A percentile compares a stretch with the other conserved stretches of the same genome.
These are phyloP conservation scores for Penicillium sp. DNA, from an alignment of 2,329 filamentous ascomycete genomes.

Conservation along the genomic window DNA sequence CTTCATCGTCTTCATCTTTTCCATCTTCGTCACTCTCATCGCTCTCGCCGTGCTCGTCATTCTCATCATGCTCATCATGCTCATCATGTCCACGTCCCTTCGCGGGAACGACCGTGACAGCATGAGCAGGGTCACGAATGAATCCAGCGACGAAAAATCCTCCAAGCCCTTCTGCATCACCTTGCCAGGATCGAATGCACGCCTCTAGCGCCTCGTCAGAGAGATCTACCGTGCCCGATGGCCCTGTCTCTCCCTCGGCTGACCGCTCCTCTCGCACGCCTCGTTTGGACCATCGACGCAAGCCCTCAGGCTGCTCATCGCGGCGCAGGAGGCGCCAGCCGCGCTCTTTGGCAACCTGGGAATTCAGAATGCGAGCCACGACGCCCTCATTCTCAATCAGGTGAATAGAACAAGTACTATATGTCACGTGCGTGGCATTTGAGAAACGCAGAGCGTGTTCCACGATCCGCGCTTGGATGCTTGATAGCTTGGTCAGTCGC, in stretches of 20 bases:
- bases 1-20: conserved; percentile 37
- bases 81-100: conserved; percentile 21
- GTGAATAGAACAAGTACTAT: conserved; percentile 91
- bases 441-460: conserved; percentile 83
- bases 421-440: conserved; percentile 72
- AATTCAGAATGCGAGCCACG: conserved; percentile 68
- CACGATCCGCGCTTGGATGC: conserved; percentile 79
- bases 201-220: conserved; percentile 60
- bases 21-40: conserved; percentile 18
- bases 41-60: conserved; percentile 4
- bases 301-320: conserved; percentile 70
- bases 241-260: conserved; percentile 5
- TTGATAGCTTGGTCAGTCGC: conserved; percentile 70
- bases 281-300: conserved; percentile 72
- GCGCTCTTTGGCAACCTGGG: conserved; percentile 61
- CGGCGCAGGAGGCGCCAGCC: conserved; percentile 78
- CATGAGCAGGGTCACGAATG: conserved; percentile 57
- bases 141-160: conserved; percentile 96
- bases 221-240: conserved; percentile 29
- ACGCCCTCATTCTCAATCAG: conserved; percentile 86
- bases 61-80: conserved; percentile 16
- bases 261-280: conserved; percentile 53
- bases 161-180: conserved; percentile 80
- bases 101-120: neutral
- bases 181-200: conserved; percentile 79